Evolutionary conservation across 768 basidiomycete genomes (phyloP).

Genomic region (Boletales sp.): DNA sequence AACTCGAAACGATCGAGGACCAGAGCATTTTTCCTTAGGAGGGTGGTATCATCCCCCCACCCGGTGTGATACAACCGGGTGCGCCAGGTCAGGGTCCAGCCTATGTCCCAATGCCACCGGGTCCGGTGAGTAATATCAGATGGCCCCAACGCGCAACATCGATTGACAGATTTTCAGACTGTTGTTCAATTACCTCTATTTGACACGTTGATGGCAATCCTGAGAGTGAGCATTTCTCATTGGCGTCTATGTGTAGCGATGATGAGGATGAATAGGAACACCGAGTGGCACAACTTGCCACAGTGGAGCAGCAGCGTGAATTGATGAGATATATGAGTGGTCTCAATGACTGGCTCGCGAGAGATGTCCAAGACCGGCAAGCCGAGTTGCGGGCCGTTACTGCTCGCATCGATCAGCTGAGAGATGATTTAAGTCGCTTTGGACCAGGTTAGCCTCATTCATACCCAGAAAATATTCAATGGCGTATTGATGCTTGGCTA

Average conservation of each 20-base stretch:
- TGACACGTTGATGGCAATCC: constrained; percentile 64
- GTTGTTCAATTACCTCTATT: constrained; percentile 64
- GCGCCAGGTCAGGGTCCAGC: constrained; percentile 25
- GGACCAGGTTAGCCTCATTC: constrained; percentile 28
- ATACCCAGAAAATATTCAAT: too few relatives aligned
- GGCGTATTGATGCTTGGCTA: neutral
- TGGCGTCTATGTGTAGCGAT: neutral
- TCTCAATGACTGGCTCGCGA: constrained; percentile 75
- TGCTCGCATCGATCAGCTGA: constrained; percentile 52
- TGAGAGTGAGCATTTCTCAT: constrained; percentile 45
- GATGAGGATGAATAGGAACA: constrained; percentile 53
- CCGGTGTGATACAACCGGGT: constrained; percentile 21
- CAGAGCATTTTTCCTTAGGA: constrained; percentile 10
- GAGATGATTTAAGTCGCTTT: constrained; percentile 43
- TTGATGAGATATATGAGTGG: constrained; percentile 75
- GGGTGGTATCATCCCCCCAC: constrained; percentile 21
- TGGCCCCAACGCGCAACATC: neutral
- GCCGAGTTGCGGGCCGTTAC: constrained; percentile 64
- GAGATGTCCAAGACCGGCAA: constrained; percentile 77
- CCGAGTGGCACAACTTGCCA: constrained; percentile 66
- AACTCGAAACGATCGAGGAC: neutral
- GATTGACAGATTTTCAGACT: constrained; percentile 37
- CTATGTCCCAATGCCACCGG: constrained; percentile 46
- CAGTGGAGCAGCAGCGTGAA: constrained; percentile 75
- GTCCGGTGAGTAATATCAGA: constrained; percentile 43